Conservation (phyloP, 2,329 filamentous ascomycete genomes). For the Diplocarpon mali region DNA sequence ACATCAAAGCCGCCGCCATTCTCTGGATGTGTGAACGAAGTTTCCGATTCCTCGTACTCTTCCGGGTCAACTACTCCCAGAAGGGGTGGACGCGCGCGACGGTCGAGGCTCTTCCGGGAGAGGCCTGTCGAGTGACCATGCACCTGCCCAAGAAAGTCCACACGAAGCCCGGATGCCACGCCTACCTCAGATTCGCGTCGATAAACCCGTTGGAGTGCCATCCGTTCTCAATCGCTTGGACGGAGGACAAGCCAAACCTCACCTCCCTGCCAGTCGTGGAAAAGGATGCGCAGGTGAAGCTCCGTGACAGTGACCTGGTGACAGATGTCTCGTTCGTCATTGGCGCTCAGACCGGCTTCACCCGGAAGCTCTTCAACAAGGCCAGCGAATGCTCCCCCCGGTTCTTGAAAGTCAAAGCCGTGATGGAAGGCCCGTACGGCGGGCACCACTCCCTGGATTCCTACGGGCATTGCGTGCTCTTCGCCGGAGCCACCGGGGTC, state of each 20-base stretch:
- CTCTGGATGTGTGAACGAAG: slow-evolving; percentile 67
- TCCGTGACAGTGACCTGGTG: slow-evolving; percentile 19
- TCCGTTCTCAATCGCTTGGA: slow-evolving; percentile 71
- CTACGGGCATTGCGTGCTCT: slow-evolving; percentile 83
- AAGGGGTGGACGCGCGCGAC: slow-evolving; percentile 50
- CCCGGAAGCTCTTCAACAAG: slow-evolving; percentile 65
- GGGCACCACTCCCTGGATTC: slow-evolving; percentile 78
- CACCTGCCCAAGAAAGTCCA: slow-evolving; percentile 55
- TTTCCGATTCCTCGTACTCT: slow-evolving; percentile 49
- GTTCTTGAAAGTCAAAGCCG: slow-evolving; percentile 35
- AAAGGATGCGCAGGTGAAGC: slow-evolving; percentile 16
- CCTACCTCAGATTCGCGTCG: slow-evolving; percentile 60
- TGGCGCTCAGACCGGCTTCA: slow-evolving; percentile 80
- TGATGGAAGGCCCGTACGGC: slow-evolving; percentile 83
- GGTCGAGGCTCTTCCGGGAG: slow-evolving; percentile 58
- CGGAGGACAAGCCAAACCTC: slow-evolving; percentile 40
- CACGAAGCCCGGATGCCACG: slow-evolving; percentile 60
- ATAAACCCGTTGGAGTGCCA: slow-evolving; percentile 62
- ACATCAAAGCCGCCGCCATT: slow-evolving; percentile 61
- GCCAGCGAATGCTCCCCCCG: slow-evolving; percentile 35
- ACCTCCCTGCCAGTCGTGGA: slow-evolving; percentile 28
- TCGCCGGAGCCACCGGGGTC: slow-evolving; percentile 88
- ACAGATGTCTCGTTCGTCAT: slow-evolving; percentile 70
- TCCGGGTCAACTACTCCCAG: slow-evolving; percentile 49
- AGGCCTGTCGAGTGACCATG: slow-evolving; percentile 59